These are phyloP conservation scores for Coemansia reversa DNA, from an alignment of 192 early-diverging fungal species.

Conservation along the genomic window DNA sequence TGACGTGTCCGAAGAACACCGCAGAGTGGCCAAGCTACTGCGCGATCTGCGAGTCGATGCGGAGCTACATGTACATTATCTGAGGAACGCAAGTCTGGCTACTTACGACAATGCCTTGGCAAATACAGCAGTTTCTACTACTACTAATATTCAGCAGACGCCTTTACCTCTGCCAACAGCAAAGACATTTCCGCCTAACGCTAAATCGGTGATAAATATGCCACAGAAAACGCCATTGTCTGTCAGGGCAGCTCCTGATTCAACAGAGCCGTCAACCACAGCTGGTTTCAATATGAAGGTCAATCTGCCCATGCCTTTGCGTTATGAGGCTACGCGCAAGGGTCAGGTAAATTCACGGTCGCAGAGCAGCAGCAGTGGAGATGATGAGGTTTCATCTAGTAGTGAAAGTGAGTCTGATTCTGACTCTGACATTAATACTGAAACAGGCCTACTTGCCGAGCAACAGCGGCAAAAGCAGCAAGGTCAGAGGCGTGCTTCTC, in stretches of 20 bases:
- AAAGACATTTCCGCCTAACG: background rate
- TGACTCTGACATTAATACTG: constrained; percentile 15
- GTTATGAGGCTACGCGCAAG: constrained; percentile 31
- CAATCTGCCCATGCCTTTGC: constrained; percentile 47
- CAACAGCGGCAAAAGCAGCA: too few relatives aligned
- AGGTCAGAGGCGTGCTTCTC: too few relatives aligned
- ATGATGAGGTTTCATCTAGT: constrained; percentile 14
- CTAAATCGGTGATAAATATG: constrained; percentile 1
- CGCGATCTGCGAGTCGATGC: constrained; percentile 64
- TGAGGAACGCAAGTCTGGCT: constrained; percentile 32
- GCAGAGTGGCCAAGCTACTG: constrained; percentile 57
- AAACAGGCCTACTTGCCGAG: too few relatives aligned
- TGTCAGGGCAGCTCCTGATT: too few relatives aligned
- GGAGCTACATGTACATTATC: constrained; percentile 58
- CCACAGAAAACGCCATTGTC: background rate
- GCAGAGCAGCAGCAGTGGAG: constrained; percentile 11
- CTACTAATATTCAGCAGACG: background rate
- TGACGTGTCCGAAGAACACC: constrained; percentile 62
- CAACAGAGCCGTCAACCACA: background rate
- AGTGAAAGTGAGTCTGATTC: constrained; percentile 18
- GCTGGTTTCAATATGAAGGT: constrained; percentile 40
- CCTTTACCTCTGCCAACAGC: background rate
- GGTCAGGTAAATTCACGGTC: background rate
- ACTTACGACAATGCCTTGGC: constrained; percentile 48
- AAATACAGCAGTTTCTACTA: background rate